Base-by-base conservation (phyloP, 2,329 filamentous ascomycete species). In the Beauveria scarabaeidicola region DNA sequence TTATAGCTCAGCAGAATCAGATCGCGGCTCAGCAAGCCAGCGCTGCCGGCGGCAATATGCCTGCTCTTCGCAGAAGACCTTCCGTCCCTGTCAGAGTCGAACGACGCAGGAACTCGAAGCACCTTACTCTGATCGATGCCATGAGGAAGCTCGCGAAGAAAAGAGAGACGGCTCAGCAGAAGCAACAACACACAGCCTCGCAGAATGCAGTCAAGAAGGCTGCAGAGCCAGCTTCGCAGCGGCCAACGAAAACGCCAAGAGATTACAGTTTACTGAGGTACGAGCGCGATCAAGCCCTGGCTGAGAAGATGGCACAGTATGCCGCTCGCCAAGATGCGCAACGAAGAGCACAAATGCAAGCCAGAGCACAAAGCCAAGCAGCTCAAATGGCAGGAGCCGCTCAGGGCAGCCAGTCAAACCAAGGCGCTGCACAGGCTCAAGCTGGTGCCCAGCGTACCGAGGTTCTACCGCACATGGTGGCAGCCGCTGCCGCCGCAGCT, bases 131-230 rank as follows among this genome's bases (percentile, higher is more conserved):
- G 67, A 87, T 99, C 65, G 93, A 97, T 73, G 90, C 90, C 3
- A 97, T 97, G 90, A 85, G 92, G 46, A 99, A 97, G 71, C 74
- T 96, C 52, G 92, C 92, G 1, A 95, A 96, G 78, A 97, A 97
- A 74, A 85, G 93, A 27, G 94, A 99, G 74, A 88, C 89, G 11
- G 81, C 84, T 27, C 77, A 85, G 29, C 91, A 94, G 69, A 97
- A 97, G 76, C 90, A 94, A 70, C 89, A 93, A 69, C 91, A 97
- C 69, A 90, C 96, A 68, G 82, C 85, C 61, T 83, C 87, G 11
- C 83, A 84, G 63, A 83, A 91, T 60, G 90, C 90, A 52, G 88
- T 89, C 36, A 86, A 94, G 58, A 97, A 97, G 73, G 81, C 85
- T 15, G 89, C 89, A 61, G 90, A 96, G 67, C 70, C 74, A 21